Conservation (phyloP, 2,329 filamentous ascomycete genomes). For the Claviceps africana region DNA sequence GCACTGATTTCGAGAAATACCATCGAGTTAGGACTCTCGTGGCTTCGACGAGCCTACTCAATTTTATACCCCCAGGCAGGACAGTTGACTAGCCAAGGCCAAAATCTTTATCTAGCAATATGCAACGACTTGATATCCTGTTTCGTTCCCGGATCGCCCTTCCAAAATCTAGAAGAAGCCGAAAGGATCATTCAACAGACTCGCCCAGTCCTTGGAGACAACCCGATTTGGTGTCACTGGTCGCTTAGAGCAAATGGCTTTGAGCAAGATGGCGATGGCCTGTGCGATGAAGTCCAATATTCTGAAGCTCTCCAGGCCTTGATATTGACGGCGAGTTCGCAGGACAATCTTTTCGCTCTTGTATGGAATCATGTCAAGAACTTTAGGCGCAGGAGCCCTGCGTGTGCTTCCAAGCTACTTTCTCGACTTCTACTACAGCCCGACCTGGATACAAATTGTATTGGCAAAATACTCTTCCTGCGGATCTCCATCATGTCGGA, state of each 20-base stretch:
- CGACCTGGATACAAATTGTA: constrained; percentile 43
- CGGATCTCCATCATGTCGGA: constrained; percentile 51
- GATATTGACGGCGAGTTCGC: constrained; percentile 44
- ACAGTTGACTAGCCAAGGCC: constrained; percentile 40
- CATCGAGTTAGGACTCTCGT: constrained; percentile 45
- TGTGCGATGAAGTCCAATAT: constrained; percentile 25
- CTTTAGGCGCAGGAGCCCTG: constrained; percentile 40
- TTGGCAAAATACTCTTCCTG: constrained; percentile 55
- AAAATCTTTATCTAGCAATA: constrained; percentile 52
- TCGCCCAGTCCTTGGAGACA: constrained; percentile 48
- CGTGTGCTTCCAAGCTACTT: constrained; percentile 36
- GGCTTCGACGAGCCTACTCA: constrained; percentile 57
- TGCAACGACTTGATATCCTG: constrained; percentile 48
- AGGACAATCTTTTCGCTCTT: constrained; percentile 49
- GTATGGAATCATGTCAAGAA: constrained; percentile 55
- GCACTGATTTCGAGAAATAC: constrained; percentile 38
- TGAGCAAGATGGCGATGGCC: constrained; percentile 28
- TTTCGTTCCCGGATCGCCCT: constrained; percentile 32
- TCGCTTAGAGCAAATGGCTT: constrained; percentile 51
- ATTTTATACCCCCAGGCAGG: constrained; percentile 41
- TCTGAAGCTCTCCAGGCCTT: constrained; percentile 44
- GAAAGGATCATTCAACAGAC: constrained; percentile 44
- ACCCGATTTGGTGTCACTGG: constrained; percentile 51
- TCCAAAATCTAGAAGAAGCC: constrained; percentile 35
- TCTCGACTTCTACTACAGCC: constrained; percentile 49